phyloP scores from a whole-genome alignment of 306 rosid species.

The Cicer yamashitae region DNA sequence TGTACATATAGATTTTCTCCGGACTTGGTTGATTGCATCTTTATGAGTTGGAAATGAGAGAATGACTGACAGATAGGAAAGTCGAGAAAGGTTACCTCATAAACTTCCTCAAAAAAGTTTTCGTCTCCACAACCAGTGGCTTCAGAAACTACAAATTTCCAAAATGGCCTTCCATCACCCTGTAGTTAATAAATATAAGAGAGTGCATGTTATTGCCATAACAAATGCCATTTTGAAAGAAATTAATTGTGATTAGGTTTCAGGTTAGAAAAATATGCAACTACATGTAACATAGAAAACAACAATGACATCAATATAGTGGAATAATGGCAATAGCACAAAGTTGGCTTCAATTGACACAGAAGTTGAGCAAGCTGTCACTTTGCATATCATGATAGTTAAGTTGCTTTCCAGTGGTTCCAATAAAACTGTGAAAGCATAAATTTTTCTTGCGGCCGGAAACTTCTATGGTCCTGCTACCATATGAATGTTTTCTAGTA shows the following conservation, averaged over 20 bases:
- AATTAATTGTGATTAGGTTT: conserved; percentile 22
- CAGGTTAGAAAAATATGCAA: conserved; percentile 7
- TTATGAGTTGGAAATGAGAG: conserved; percentile 24
- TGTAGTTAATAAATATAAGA: conserved; percentile 43
- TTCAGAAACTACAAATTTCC: conserved; percentile 93
- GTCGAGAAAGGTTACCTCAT: conserved; percentile 61
- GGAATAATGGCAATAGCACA: not conserved
- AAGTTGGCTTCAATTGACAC: conserved; percentile 42
- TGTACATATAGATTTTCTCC: conserved; percentile 9
- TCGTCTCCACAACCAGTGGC: conserved; percentile 84
- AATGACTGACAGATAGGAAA: conserved; percentile 20
- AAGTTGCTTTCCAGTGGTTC: conserved; percentile 13
- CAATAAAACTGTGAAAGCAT: conserved; percentile 1
- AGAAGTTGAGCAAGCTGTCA: conserved; percentile 20
- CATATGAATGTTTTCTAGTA: conserved; percentile 24
- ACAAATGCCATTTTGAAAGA: conserved; percentile 29
- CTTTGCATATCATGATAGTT: conserved; percentile 11
- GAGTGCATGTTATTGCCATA: conserved; percentile 10
- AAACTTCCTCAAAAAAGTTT: conserved; percentile 86
- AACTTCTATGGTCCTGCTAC: conserved; percentile 10
- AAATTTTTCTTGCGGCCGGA: not conserved
- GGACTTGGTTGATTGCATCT: conserved; percentile 9
- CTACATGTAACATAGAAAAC: conserved; percentile 7
- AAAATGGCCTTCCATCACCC: conserved; percentile 99
- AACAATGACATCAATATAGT: conserved; percentile 26